A percentile compares a stretch with the other conserved stretches of the same genome.
Evolutionary conservation across 2,329 filamentous ascomycete species (phyloP).

Genomic region (Blumeria graminis): DNA sequence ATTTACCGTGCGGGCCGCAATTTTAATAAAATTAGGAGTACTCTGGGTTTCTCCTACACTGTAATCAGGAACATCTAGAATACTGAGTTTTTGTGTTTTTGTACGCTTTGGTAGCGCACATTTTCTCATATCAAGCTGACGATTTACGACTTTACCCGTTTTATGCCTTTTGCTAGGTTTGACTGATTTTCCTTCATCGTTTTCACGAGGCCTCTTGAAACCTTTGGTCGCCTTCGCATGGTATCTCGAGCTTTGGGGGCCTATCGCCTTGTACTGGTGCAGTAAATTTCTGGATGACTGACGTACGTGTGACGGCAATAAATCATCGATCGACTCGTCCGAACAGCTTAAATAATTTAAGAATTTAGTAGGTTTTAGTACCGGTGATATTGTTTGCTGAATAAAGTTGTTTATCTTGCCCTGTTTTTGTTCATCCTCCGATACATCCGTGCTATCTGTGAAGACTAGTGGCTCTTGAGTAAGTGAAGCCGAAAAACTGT

Average conservation of each 20-base stretch:
- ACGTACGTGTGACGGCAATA: slow-evolving; percentile 13
- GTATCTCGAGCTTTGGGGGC: neutral
- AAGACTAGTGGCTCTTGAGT: slow-evolving; percentile 4
- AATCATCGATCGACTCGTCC: slow-evolving; percentile 12
- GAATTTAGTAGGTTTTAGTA: slow-evolving; percentile 5
- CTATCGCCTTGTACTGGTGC: slow-evolving; percentile 7
- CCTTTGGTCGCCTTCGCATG: slow-evolving; percentile 11
- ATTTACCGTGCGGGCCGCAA: slow-evolving; percentile 33
- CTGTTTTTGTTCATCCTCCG: slow-evolving; percentile 6
- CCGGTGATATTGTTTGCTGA: neutral
- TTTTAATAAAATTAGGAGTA: slow-evolving; percentile 30
- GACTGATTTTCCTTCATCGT: neutral
- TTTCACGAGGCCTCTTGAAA: slow-evolving; percentile 2
- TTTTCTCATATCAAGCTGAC: neutral
- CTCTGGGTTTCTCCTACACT: neutral
- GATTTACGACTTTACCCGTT: neutral
- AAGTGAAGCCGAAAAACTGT: neutral
- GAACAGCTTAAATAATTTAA: slow-evolving; percentile 6
- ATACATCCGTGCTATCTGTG: slow-evolving; percentile 12
- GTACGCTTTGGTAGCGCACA: slow-evolving; percentile 16
- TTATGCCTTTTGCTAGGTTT: neutral
- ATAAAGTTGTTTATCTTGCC: neutral
- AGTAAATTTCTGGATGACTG: slow-evolving; percentile 2
- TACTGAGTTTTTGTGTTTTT: slow-evolving; percentile 21
- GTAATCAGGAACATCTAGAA: slow-evolving; percentile 30